Evolutionary conservation across 2,329 filamentous ascomycete genomes (phyloP).

Genomic region (Diatrype stigma): DNA sequence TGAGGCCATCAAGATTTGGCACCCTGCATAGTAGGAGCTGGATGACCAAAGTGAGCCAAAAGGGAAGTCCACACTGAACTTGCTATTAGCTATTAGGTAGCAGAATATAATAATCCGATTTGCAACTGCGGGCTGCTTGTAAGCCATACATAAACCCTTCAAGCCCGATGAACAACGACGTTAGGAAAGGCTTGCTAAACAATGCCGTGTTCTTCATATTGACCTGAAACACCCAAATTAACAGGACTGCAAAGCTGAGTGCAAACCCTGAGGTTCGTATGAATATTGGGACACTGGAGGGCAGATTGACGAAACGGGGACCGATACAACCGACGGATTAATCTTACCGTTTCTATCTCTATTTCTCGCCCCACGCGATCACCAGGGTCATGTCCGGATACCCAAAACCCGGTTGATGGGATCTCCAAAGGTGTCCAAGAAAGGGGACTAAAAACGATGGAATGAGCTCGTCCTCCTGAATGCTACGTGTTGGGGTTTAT

Average conservation of each 20-base stretch:
- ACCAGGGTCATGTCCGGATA: neutral
- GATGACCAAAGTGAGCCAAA: no score
- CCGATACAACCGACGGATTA: neutral
- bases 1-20: no score
- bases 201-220: slow-evolving; percentile 16
- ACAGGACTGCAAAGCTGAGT: neutral
- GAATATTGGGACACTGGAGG: neutral
- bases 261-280: no score
- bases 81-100: no score
- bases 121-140: slow-evolving; percentile 3
- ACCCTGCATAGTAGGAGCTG: no score
- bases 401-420: neutral
- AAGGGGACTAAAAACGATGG: neutral
- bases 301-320: neutral
- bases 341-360: neutral
- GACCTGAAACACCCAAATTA: neutral
- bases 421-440: neutral
- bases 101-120: no score
- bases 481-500: neutral
- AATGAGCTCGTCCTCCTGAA: neutral
- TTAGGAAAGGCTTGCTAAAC: slow-evolving; percentile 35
- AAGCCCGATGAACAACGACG: slow-evolving; percentile 35
- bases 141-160: slow-evolving; percentile 37
- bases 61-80: no score
- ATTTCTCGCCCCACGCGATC: neutral